Conservation (phyloP, 345 rosid genomes). For the Microcos paniculata region DNA sequence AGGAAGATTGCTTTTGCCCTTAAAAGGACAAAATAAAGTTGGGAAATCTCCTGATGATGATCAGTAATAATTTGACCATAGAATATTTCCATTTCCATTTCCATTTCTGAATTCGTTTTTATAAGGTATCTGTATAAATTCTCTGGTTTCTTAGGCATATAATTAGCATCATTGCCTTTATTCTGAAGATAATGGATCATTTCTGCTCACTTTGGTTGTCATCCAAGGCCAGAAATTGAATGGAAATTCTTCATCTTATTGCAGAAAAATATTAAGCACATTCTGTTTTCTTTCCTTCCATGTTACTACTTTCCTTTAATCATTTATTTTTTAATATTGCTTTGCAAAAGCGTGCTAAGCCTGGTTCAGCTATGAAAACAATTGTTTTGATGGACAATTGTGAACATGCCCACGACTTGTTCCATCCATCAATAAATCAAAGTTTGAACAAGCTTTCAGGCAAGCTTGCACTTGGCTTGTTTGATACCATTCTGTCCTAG, state of each 20-base stretch:
- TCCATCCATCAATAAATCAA: not conserved
- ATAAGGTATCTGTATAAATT: not conserved
- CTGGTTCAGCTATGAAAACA: not conserved
- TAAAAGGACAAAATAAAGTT: conserved; percentile 28
- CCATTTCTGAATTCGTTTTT: not conserved
- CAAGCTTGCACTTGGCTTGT: conserved; percentile 6
- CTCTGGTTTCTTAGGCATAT: not conserved
- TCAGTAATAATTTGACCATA: conserved; percentile 15
- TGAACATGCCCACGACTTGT: not conserved
- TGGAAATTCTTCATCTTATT: not conserved
- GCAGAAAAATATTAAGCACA: not conserved
- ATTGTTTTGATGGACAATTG: not conserved
- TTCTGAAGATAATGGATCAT: not conserved
- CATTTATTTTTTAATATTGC: not conserved
- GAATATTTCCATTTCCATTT: not conserved
- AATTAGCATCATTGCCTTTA: not conserved
- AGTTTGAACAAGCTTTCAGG: conserved; percentile 18
- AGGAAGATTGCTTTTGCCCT: conserved; percentile 31
- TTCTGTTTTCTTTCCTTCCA: not conserved
- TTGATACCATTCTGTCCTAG: not conserved
- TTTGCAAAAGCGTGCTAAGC: not conserved
- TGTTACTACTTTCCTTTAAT: not conserved
- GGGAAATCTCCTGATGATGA: conserved; percentile 22
- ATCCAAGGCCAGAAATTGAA: not conserved
- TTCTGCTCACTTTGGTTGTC: not conserved